These are phyloP conservation scores for Nakataea oryzae DNA, from an alignment of 2,329 filamentous ascomycete genomes.

Conservation along the genomic window DNA sequence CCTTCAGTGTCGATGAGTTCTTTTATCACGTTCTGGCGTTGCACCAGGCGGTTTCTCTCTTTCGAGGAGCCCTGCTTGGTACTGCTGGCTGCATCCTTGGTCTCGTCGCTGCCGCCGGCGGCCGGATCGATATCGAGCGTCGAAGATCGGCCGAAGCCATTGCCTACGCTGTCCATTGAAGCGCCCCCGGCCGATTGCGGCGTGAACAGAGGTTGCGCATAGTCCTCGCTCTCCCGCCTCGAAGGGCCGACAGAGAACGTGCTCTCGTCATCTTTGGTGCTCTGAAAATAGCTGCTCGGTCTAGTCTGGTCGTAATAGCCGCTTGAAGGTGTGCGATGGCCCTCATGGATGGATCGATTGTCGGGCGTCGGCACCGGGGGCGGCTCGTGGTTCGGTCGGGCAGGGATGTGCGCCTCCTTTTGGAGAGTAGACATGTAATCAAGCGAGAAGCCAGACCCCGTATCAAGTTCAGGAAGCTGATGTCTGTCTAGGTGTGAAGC, in stretches of 20 bases:
- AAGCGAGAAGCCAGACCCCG: conserved; percentile 38
- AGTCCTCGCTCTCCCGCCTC: conserved; percentile 33
- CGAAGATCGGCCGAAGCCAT: neutral
- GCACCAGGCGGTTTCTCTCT: conserved; percentile 61
- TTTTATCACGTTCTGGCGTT: conserved; percentile 77
- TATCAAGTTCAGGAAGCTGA: conserved; percentile 40
- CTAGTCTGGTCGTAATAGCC: conserved; percentile 31
- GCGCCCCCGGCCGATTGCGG: conserved; percentile 34
- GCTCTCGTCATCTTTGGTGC: conserved; percentile 29
- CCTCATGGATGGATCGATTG: conserved; percentile 18
- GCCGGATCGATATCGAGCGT: conserved; percentile 13
- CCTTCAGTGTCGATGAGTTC: conserved; percentile 91
- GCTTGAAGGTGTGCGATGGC: conserved; percentile 21
- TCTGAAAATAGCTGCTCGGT: conserved; percentile 28
- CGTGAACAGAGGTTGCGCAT: conserved; percentile 28
- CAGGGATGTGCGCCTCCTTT: conserved; percentile 9
- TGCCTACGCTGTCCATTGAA: conserved; percentile 31
- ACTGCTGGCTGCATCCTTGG: neutral
- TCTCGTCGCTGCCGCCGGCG: conserved; percentile 12
- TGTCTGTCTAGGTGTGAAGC: conserved; percentile 15
- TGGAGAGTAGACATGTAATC: conserved; percentile 25
- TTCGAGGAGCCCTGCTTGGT: conserved; percentile 31
- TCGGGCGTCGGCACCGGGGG: conserved; percentile 34
- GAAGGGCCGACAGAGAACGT: conserved; percentile 31
- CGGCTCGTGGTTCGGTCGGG: conserved; percentile 37